A percentile compares a stretch with the other conserved stretches of the same genome.
These are phyloP conservation scores for Lasiosphaeria hispida DNA, from an alignment of 495 filamentous ascomycete species.

Conservation along the genomic window DNA sequence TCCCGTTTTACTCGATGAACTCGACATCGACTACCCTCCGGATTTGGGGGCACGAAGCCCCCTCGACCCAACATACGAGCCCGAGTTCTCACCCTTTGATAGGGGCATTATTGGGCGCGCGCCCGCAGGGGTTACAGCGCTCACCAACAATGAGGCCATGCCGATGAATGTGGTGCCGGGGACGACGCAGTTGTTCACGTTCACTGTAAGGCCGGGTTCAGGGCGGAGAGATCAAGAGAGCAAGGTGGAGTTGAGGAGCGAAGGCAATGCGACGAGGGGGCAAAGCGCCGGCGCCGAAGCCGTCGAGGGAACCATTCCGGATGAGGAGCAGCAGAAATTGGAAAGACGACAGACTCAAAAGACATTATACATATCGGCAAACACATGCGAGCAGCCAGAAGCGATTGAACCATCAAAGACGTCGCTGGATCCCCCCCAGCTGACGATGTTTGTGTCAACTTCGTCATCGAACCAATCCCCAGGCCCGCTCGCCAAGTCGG, in stretches of 20 bases:
- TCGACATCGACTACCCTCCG: constrained; percentile 18
- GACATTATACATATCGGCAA: constrained; percentile 74
- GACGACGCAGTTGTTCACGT: constrained; percentile 41
- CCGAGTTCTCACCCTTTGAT: constrained; percentile 58
- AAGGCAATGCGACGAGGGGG: not conserved
- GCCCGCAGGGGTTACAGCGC: constrained; percentile 38
- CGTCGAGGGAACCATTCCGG: constrained; percentile 6
- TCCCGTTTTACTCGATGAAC: constrained; percentile 46
- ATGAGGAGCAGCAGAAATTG: constrained; percentile 17
- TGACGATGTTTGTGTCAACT: constrained; percentile 75
- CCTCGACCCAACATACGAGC: constrained; percentile 46
- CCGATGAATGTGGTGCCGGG: constrained; percentile 57
- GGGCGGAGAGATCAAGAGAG: constrained; percentile 10
- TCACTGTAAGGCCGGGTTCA: constrained; percentile 20
- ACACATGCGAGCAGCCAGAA: constrained; percentile 72
- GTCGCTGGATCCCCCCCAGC: constrained; percentile 57
- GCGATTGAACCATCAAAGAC: constrained; percentile 41
- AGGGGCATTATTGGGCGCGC: constrained; percentile 63
- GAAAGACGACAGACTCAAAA: constrained; percentile 33
- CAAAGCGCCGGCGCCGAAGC: constrained; percentile 6
- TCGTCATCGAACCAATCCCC: constrained; percentile 62
- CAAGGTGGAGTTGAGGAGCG: constrained; percentile 22
- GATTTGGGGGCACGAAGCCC: constrained; percentile 21
- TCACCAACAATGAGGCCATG: constrained; percentile 64
- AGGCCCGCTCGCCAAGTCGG: constrained; percentile 54